Base-by-base conservation (phyloP, 2,329 filamentous ascomycete genomes). In the Talaromyces sp. region DNA sequence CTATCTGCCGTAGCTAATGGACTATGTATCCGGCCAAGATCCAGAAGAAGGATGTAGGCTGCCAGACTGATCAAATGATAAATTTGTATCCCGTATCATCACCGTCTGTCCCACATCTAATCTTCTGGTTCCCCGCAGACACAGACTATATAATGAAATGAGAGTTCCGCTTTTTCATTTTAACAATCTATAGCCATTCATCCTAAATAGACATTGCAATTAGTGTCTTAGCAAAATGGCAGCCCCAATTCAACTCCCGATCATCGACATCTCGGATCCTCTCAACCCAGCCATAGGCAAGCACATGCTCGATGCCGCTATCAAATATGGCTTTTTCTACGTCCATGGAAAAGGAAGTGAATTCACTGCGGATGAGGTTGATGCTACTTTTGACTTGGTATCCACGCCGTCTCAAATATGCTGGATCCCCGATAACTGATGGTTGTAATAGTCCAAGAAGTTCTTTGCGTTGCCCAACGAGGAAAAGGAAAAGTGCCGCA, bases 321-420 rank as follows among this genome's bases (percentile, higher is more conserved):
- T 87, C 40, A 86, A 88, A 60, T 89, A 92, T 76, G 93, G 93
- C 65, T 98, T 98, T 76, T 85, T 97, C 65, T 98, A 95, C 73
- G 87, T 98, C 70, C 88, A 87, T 71, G 93, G 91, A 71, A 83
- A 86, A 23, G 88, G 87, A 48, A 81, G 82, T 12, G 86, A 89
- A 64, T 91, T 97, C 55, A 80, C 88, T 0, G 77, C 82, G 0
- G 76, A 83, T 31, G 84, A 88, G 60, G 86, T 97, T 44, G 82
- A 90, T 9, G 79, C 81, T 50, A 88, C 89, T 8, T 98, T 97
- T 79, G 78, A 83, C 14, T 75, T 96, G 72, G 92, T 95, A 80
- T 37, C n/a, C 2, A 21, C 16, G 18, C 9, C 39, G 3, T 40
- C 6, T 40, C 39, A n/a, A 18, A 18, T 8, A 8, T n/a, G 2